phyloP scores from a whole-genome alignment of 2,329 filamentous ascomycete genomes.

The Trichoderma guizhouense region DNA sequence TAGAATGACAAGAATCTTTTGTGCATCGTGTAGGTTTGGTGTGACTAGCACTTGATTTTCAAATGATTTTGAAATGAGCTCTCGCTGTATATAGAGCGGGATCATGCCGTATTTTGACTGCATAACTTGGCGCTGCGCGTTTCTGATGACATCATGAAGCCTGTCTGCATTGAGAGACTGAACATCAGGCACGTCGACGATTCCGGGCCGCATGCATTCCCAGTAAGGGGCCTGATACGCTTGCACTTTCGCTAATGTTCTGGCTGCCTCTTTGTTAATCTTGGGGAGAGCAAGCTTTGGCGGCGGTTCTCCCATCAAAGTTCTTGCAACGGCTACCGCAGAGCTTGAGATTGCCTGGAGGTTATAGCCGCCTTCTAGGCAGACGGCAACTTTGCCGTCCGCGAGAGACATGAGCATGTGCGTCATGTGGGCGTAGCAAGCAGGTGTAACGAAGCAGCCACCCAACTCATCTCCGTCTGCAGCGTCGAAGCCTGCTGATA shows the following conservation, averaged over 20 bases:
- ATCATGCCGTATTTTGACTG: constrained; percentile 74
- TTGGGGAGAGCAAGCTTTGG: constrained; percentile 55
- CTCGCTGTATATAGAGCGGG: constrained; percentile 73
- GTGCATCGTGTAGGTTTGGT: constrained; percentile 61
- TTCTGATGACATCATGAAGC: constrained; percentile 76
- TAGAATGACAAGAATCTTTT: constrained; percentile 76
- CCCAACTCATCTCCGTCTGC: constrained; percentile 91
- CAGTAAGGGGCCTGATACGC: constrained; percentile 69
- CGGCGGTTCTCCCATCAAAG: constrained; percentile 93
- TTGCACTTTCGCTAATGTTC: constrained; percentile 57
- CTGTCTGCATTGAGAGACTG: constrained; percentile 55
- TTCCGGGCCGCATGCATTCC: constrained; percentile 77
- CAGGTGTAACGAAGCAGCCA: constrained; percentile 85
- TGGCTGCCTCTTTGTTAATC: constrained; percentile 55
- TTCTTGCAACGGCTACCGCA: constrained; percentile 84
- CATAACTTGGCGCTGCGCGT: constrained; percentile 69
- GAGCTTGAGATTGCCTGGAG: constrained; percentile 89
- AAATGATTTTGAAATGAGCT: constrained; percentile 70
- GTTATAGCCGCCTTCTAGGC: constrained; percentile 94
- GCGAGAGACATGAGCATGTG: constrained; percentile 98
- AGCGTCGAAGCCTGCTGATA: constrained; percentile 94
- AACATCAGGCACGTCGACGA: constrained; percentile 54
- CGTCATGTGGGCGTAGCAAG: constrained; percentile 97
- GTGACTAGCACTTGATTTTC: constrained; percentile 85
- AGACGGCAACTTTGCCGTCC: constrained; percentile 83